These are phyloP conservation scores for Physcomitrellopsis africana DNA, from an alignment of 225 moss, liverwort and hornwort species.

Conservation along the genomic window DNA sequence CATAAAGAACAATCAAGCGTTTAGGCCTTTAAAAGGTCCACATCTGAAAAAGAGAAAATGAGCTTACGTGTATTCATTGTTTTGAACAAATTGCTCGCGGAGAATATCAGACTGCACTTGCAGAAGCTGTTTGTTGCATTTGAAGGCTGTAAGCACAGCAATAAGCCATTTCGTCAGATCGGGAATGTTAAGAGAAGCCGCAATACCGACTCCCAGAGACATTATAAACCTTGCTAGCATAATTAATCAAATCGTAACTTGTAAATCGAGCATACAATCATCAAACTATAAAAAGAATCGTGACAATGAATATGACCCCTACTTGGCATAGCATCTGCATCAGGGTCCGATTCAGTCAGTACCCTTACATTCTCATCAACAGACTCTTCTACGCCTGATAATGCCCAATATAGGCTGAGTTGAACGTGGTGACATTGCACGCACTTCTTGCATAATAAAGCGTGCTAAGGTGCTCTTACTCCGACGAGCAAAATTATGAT, in stretches of 20 bases:
- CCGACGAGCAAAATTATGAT: neutral
- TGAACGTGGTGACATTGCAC: slow-evolving; percentile 2
- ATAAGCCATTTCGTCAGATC: slow-evolving; percentile 23
- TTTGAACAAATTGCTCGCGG: slow-evolving; percentile 47
- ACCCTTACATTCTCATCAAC: no score
- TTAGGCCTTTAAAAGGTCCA: slow-evolving; percentile 1
- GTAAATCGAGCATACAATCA: slow-evolving; percentile 3
- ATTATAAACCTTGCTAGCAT: neutral
- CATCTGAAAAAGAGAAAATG: neutral
- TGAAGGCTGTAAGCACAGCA: slow-evolving; percentile 39
- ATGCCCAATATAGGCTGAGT: neutral
- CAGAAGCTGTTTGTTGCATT: slow-evolving; percentile 32
- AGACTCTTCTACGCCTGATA: neutral
- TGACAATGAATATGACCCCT: no score
- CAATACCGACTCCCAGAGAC: neutral
- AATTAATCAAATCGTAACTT: neutral
- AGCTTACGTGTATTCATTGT: slow-evolving; percentile 55
- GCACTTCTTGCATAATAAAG: neutral
- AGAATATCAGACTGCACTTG: slow-evolving; percentile 46
- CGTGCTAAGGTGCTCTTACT: neutral
- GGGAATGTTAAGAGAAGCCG: neutral
- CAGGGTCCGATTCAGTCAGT: no score
- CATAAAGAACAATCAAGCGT: neutral
- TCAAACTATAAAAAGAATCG: neutral
- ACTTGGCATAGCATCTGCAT: no score